Percentiles rank a stretch among this genome's conserved stretches.
These are phyloP conservation scores for Xylaria bambusicola DNA, from an alignment of 495 filamentous ascomycete species.

Conservation along the genomic window DNA sequence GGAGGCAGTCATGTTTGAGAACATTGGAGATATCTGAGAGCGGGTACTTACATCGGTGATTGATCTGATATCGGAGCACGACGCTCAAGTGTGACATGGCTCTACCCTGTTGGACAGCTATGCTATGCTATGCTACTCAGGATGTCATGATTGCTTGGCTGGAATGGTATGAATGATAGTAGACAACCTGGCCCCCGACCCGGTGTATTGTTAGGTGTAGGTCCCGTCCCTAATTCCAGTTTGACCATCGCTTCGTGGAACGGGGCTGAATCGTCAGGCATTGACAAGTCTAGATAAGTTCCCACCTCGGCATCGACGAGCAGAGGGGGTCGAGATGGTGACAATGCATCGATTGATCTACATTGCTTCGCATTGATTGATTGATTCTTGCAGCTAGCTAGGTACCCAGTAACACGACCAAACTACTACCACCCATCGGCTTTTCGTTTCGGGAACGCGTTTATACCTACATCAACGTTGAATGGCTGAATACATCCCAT, in stretches of 20 bases:
- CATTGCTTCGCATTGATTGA: not conserved
- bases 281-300: not conserved
- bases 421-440: not conserved
- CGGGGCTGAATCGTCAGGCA: not conserved
- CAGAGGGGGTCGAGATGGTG: not conserved
- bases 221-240: no score
- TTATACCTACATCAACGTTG: no score
- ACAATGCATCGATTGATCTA: not conserved
- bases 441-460: not conserved
- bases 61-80: constrained; percentile 20
- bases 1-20: no score
- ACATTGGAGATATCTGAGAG: constrained; percentile 1
- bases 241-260: not conserved
- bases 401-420: no score
- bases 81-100: constrained; percentile 17
- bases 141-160: no score
- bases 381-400: not conserved
- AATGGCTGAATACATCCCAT: no score
- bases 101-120: constrained; percentile 3
- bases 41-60: constrained; percentile 18
- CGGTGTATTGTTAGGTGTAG: not conserved
- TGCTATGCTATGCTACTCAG: not conserved
- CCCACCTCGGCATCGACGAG: not conserved
- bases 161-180: not conserved
- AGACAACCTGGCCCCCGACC: constrained; percentile 1